phyloP scores from a whole-genome alignment of 2,329 filamentous ascomycete species.

The Diaporthe caulivora region DNA sequence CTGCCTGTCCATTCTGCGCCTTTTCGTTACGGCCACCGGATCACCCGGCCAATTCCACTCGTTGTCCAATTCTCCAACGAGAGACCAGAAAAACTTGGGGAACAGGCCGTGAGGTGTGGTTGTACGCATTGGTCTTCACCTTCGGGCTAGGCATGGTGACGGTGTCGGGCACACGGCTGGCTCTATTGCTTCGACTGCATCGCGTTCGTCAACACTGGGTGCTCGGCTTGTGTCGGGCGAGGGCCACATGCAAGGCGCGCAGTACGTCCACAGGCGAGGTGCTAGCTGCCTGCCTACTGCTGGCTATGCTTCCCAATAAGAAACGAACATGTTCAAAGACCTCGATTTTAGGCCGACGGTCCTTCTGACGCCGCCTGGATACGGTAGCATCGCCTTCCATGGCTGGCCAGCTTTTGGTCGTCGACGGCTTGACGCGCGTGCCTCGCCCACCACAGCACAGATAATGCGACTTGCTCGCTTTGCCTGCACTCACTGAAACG shows the following conservation, averaged over 20 bases:
- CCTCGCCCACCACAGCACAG: background rate
- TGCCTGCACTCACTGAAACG: background rate
- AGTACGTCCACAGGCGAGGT: too few relatives aligned
- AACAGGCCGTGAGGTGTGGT: slow-evolving; percentile 3
- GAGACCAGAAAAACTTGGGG: background rate
- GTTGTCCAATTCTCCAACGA: slow-evolving; percentile 6
- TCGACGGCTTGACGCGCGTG: background rate
- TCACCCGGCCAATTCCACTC: slow-evolving; percentile 3
- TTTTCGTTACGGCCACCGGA: slow-evolving; percentile 7
- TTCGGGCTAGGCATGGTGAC: background rate
- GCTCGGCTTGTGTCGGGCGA: slow-evolving; percentile 9
- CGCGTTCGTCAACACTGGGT: background rate
- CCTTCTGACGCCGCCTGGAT: background rate
- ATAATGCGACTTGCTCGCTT: background rate
- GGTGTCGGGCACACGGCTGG: background rate
- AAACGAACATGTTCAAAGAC: background rate
- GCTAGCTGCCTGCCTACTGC: background rate
- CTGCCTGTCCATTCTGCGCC: background rate
- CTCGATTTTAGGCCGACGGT: too few relatives aligned
- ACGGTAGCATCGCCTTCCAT: slow-evolving; percentile 2
- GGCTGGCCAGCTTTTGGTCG: background rate
- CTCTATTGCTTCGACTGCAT: background rate
- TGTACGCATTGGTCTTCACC: slow-evolving; percentile 14
- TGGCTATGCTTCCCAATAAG: background rate
- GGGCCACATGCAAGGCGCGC: background rate